Base-by-base conservation (phyloP, 2,329 filamentous ascomycete genomes). In the Exophiala calicioides region DNA sequence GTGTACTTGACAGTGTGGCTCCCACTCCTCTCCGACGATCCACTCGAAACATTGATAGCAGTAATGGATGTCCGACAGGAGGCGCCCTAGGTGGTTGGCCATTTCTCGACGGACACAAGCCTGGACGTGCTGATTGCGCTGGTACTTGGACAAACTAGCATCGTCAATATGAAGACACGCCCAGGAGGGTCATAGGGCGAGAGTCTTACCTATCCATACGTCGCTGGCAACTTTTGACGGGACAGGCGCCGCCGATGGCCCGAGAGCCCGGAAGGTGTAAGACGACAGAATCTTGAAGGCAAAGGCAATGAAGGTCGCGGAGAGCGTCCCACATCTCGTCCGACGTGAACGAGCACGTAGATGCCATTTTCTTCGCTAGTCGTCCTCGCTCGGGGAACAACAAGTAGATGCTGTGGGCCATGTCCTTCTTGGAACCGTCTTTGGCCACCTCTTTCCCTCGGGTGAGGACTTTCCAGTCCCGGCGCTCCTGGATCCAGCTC, bases 1-100 rank as follows among this genome's bases (percentile, higher is more conserved):
- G 32, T 56, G 47, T 32, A 10, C 26, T 36, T 47, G 38, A 36
- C 50, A 56, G 44, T 55, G 50, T 20, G 34, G 20, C 18, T 55
- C 41, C 40, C 33, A 55, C 21, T 39, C 27, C 20, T 47, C 36
- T 26, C 45, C 34, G 41, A 50, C 26, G 16, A 45, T 18, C 50
- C 32, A 53, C 6, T 52, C 32, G 41, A 53, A 55, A 30, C 51
- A 52, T 29, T 30, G 16, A 21, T 52, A 29, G 38, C 44, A 52
- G 35, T 54, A 54, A 37, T 52, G 44, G 27, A 54, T 23, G 18
- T 52, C 37, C 13, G 7, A 6, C 16, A 31, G 16, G 13, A 44
- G 18, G 13, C 18, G 20, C 3, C 29, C 20, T n/a, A 13, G 12
- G 21, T 23, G 29, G 27, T 35, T 35, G 13, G 48, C 43, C n/a